Conservation (phyloP, 2,329 filamentous ascomycete species). For the Trichoderma afroharzianum region DNA sequence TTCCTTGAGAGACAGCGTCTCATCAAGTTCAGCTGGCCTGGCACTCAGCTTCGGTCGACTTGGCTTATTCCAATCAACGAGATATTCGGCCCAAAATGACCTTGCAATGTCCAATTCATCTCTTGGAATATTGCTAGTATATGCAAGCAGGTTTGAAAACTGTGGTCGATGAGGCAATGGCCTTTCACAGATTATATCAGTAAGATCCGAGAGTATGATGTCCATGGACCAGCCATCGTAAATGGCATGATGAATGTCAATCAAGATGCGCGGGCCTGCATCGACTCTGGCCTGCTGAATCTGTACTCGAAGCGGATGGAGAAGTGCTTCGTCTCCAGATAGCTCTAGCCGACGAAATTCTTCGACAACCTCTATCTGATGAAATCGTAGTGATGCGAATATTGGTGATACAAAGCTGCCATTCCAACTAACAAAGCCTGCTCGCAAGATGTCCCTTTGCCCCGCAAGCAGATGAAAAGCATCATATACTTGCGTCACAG, state of each 20-base stretch:
- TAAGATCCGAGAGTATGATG: constrained; percentile 65
- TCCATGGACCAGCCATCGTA: constrained; percentile 96
- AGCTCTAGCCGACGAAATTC: constrained; percentile 38
- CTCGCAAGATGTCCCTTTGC: constrained; percentile 65
- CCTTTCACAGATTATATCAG: constrained; percentile 40
- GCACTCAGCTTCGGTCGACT: constrained; percentile 51
- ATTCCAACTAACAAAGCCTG: constrained; percentile 62
- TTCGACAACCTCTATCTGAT: constrained; percentile 41
- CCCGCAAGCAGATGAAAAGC: constrained; percentile 49
- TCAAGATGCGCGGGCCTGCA: constrained; percentile 31
- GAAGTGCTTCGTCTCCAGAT: constrained; percentile 36
- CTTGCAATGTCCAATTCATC: constrained; percentile 39
- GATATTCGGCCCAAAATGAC: constrained; percentile 67
- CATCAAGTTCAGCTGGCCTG: constrained; percentile 24
- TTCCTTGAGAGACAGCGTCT: constrained; percentile 19
- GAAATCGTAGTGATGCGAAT: constrained; percentile 49
- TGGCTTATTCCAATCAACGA: constrained; percentile 54
- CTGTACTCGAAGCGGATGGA: constrained; percentile 62
- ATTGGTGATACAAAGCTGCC: constrained; percentile 46
- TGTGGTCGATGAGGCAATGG: constrained; percentile 44
- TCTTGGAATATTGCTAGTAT: constrained; percentile 36
- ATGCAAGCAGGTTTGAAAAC: constrained; percentile 57
- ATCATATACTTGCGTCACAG: constrained; percentile 38
- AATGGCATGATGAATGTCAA: constrained; percentile 74
- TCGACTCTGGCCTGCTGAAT: constrained; percentile 33